Percentiles rank a stretch among this genome's conserved stretches.
Conservation (phyloP, 495 filamentous ascomycete species). For the Penicillium crystallinum region DNA sequence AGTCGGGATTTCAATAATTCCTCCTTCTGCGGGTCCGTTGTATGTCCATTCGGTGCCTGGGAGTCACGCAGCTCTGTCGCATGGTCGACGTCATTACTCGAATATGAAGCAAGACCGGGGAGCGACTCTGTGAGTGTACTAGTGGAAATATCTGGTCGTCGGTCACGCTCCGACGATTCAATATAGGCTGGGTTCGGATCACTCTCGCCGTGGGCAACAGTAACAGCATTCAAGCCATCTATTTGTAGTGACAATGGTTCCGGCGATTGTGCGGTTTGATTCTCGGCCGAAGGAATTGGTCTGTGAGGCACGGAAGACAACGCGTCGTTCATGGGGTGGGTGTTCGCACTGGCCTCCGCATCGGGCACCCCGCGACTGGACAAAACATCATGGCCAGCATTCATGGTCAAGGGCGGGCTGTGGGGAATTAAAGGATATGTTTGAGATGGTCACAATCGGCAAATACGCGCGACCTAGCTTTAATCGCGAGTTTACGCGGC, state of each 20-base stretch:
- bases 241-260: slow-evolving; percentile 22
- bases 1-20: slow-evolving; percentile 3
- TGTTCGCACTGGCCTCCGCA: slow-evolving; percentile 19
- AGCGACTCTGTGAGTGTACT: slow-evolving; percentile 17
- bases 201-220: slow-evolving; percentile 5
- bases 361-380: slow-evolving; percentile 19
- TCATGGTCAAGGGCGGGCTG: slow-evolving; percentile 13
- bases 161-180: slow-evolving; percentile 22
- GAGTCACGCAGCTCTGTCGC: slow-evolving; percentile 9
- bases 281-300: slow-evolving; percentile 5
- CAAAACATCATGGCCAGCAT: slow-evolving; percentile 9
- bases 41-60: slow-evolving; percentile 4
- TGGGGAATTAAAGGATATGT: neutral
- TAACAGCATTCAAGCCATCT: slow-evolving; percentile 17
- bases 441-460: neutral
- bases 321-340: slow-evolving; percentile 11
- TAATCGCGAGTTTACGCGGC: slow-evolving; percentile 18
- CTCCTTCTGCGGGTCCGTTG: slow-evolving; percentile 7
- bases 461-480: slow-evolving; percentile 13
- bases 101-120: slow-evolving; percentile 13
- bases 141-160: slow-evolving; percentile 17
- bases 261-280: slow-evolving; percentile 18
- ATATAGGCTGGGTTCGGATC: slow-evolving; percentile 9
- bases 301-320: slow-evolving; percentile 5
- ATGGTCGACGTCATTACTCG: slow-evolving; percentile 9